These are phyloP conservation scores for Akanthomyces lecanii DNA, from an alignment of 2,329 filamentous ascomycete species.

Conservation along the genomic window DNA sequence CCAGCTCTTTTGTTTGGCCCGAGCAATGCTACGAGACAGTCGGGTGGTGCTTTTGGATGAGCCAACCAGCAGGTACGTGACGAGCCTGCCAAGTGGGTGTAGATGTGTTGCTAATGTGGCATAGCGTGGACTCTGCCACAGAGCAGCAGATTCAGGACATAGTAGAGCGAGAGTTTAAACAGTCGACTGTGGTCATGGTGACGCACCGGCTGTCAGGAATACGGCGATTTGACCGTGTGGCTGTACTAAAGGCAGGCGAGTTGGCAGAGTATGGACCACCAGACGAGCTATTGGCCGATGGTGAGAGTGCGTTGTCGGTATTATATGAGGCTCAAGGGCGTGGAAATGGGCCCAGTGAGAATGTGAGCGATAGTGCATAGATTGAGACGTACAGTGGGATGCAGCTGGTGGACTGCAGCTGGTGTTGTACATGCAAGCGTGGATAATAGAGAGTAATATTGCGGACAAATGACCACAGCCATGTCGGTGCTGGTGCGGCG, in stretches of 20 bases:
- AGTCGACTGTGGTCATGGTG: constrained; percentile 13
- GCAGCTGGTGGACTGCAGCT: neutral
- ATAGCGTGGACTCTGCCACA: constrained; percentile 9
- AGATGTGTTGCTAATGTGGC: neutral
- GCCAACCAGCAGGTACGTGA: constrained; percentile 9
- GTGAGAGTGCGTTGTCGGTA: neutral
- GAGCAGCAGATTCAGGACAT: constrained; percentile 7
- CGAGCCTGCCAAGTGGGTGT: too few relatives aligned
- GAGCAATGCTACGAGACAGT: constrained; percentile 8
- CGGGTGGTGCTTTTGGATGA: constrained; percentile 5
- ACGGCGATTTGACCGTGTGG: constrained; percentile 2
- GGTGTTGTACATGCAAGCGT: neutral
- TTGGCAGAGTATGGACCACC: neutral
- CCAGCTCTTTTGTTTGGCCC: constrained; percentile 5
- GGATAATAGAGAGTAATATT: neutral
- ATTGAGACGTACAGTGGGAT: neutral
- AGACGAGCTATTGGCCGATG: neutral
- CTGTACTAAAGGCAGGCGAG: neutral
- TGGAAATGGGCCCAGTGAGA: neutral
- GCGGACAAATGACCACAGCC: neutral
- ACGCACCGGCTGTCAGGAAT: constrained; percentile 13
- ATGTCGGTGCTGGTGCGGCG: neutral
- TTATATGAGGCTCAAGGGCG: neutral
- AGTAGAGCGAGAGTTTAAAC: constrained; percentile 4
- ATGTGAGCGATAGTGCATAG: neutral